These are phyloP conservation scores for Trichosporon ovoides DNA, from an alignment of 1,284 basidiomycete species.

Conservation along the genomic window DNA sequence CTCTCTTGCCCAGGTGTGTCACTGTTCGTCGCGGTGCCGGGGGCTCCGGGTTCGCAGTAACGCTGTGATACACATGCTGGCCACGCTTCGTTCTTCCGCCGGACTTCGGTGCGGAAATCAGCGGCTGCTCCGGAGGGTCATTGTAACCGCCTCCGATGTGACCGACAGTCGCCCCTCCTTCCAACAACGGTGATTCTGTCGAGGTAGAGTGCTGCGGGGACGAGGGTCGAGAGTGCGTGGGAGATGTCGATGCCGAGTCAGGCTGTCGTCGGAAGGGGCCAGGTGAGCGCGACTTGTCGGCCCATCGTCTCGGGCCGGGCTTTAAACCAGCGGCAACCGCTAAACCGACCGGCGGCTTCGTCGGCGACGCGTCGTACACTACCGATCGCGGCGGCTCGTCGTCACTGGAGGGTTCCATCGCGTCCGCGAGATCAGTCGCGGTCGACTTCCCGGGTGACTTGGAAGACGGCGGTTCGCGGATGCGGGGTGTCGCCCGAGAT, in stretches of 20 bases:
- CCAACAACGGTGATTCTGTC: constrained; percentile 5
- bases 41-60: constrained; percentile 4
- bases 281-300: constrained; percentile 4
- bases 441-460: background rate
- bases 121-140: background rate
- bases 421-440: constrained; percentile 14
- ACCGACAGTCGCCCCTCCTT: background rate
- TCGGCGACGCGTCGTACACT: constrained; percentile 27
- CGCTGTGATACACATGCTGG: constrained; percentile 15
- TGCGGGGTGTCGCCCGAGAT: background rate
- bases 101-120: background rate
- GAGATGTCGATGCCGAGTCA: constrained; percentile 8
- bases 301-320: background rate
- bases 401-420: constrained; percentile 23
- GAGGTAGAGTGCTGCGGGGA: background rate
- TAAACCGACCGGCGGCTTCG: constrained; percentile 3
- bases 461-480: background rate
- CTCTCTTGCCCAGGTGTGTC: constrained; percentile 36
- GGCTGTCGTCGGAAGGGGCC: constrained; percentile 19
- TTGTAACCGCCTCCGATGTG: background rate
- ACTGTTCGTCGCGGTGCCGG: background rate
- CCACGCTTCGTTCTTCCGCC: constrained; percentile 1
- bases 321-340: background rate
- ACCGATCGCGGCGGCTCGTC: constrained; percentile 36
- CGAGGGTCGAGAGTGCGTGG: background rate